Percentiles rank a stretch among this genome's conserved stretches.
These are phyloP conservation scores for Penicillium hesseltinei DNA, from an alignment of 2,329 filamentous ascomycete genomes.

Conservation along the genomic window DNA sequence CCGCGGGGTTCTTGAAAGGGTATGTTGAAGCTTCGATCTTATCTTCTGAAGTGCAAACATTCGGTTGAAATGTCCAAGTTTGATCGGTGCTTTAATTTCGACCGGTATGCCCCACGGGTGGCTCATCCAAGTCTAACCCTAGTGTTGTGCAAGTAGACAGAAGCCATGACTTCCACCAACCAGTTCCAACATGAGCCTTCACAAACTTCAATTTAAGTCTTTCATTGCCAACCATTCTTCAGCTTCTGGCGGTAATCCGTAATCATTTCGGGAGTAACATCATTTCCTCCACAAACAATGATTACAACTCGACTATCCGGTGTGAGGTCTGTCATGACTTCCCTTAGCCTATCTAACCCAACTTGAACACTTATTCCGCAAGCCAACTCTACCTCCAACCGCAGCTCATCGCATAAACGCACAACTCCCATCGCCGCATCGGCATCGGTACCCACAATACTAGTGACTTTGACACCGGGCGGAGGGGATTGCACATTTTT, in stretches of 20 bases:
- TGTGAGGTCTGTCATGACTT: constrained; percentile 26
- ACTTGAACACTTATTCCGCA: constrained; percentile 72
- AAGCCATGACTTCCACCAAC: background rate
- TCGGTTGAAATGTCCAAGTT: too few relatives aligned
- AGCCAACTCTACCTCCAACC: constrained; percentile 74
- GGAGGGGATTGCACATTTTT: constrained; percentile 54
- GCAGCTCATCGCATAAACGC: constrained; percentile 73
- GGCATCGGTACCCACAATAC: constrained; percentile 65
- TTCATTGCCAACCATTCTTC: constrained; percentile 29
- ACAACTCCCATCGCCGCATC: constrained; percentile 75
- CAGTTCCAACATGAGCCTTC: background rate
- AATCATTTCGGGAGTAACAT: constrained; percentile 53
- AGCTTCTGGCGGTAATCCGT: constrained; percentile 49
- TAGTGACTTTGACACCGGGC: constrained; percentile 48
- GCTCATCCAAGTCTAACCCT: too few relatives aligned
- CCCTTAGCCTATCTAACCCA: constrained; percentile 26
- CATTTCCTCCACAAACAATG: constrained; percentile 47
- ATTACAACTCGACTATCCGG: constrained; percentile 37
- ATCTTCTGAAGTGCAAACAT: too few relatives aligned
- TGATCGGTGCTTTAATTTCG: too few relatives aligned
- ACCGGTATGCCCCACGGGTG: too few relatives aligned
- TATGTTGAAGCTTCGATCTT: too few relatives aligned
- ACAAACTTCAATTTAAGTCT: too few relatives aligned
- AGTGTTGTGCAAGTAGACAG: too few relatives aligned
- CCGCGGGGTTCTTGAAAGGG: too few relatives aligned